Percentiles rank a stretch among this genome's conserved stretches.
phyloP scores from a whole-genome alignment of 805 yeast genomes.

The Groenewaldozyma salmanticensis region DNA sequence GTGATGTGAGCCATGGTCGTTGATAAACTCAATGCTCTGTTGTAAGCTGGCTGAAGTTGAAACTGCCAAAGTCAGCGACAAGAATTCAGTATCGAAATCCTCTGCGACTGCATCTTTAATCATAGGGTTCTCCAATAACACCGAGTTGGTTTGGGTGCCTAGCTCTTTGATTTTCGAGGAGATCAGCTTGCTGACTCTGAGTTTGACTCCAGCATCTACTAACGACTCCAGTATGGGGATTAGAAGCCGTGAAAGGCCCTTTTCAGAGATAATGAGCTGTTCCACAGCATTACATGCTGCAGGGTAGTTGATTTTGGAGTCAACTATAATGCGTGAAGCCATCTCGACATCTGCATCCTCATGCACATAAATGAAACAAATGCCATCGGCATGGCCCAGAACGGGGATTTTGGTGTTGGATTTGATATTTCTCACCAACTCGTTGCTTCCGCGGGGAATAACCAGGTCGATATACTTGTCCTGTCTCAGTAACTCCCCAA shows the following conservation, averaged over 20 bases:
- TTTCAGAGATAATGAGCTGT: conserved; percentile 57
- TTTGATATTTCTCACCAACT: conserved; percentile 78
- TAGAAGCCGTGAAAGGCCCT: conserved; percentile 21
- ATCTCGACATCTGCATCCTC: conserved; percentile 64
- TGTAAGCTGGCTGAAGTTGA: conserved; percentile 47
- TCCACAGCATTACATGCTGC: conserved; percentile 99
- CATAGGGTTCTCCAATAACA: conserved; percentile 8
- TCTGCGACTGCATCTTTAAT: conserved; percentile 41
- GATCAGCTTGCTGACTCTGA: conserved; percentile 55
- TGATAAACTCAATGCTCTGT: conserved; percentile 80
- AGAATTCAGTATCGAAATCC: conserved; percentile 76
- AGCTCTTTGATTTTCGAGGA: conserved; percentile 19
- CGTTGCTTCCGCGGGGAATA: conserved; percentile 96
- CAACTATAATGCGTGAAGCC: conserved; percentile 68
- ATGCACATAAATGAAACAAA: conserved; percentile 82
- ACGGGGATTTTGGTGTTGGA: conserved; percentile 89
- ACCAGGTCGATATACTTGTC: conserved; percentile 90
- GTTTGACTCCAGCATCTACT: conserved; percentile 55
- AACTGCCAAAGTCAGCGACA: conserved; percentile 76
- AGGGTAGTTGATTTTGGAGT: conserved; percentile 91
- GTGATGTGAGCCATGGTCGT: conserved; percentile 88
- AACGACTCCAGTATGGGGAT: conserved; percentile 31
- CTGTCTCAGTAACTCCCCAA: conserved; percentile 70
- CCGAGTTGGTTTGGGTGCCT: background rate
- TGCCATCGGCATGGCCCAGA: conserved; percentile 97